A percentile compares a stretch with the other conserved stretches of the same genome.
Evolutionary conservation across 176 grass and related monocot species (phyloP).

Genomic region (Hordeum vulgare): DNA sequence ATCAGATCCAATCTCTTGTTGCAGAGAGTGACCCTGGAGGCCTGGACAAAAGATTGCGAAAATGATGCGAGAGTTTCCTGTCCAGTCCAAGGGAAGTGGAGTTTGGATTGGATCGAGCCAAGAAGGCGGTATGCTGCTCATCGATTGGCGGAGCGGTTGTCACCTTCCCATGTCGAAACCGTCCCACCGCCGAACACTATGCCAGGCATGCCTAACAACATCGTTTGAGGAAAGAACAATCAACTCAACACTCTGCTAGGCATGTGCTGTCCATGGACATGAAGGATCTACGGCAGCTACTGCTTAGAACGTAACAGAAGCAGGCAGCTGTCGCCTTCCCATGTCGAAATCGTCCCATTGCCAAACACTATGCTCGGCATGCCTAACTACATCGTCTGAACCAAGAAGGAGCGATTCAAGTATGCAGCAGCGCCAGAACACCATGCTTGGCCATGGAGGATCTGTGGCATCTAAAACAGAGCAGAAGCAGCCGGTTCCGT

Average conservation of each 20-base stretch:
- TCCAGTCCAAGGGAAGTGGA: background rate
- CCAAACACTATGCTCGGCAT: background rate
- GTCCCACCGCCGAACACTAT: background rate
- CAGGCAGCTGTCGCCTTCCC: background rate
- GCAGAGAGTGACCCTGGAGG: background rate
- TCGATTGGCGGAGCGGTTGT: background rate
- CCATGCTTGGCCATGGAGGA: conserved; percentile 2
- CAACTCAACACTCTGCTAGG: background rate
- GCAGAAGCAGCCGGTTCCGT: background rate
- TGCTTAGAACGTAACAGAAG: background rate
- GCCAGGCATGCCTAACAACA: background rate
- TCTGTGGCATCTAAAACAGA: background rate
- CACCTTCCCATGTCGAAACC: conserved; percentile 22
- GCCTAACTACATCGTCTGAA: background rate
- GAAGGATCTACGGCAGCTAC: background rate
- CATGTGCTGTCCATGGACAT: background rate
- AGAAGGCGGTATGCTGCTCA: conserved; percentile 9
- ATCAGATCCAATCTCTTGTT: conserved; percentile 7
- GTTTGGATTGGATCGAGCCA: background rate
- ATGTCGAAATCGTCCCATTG: background rate
- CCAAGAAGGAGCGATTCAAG: background rate
- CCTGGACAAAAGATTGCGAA: background rate
- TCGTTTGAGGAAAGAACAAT: background rate
- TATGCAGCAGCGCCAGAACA: background rate
- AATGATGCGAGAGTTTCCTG: background rate